These are phyloP conservation scores for Cladophialophora immunda DNA, from an alignment of 2,329 filamentous ascomycete genomes.

Conservation along the genomic window DNA sequence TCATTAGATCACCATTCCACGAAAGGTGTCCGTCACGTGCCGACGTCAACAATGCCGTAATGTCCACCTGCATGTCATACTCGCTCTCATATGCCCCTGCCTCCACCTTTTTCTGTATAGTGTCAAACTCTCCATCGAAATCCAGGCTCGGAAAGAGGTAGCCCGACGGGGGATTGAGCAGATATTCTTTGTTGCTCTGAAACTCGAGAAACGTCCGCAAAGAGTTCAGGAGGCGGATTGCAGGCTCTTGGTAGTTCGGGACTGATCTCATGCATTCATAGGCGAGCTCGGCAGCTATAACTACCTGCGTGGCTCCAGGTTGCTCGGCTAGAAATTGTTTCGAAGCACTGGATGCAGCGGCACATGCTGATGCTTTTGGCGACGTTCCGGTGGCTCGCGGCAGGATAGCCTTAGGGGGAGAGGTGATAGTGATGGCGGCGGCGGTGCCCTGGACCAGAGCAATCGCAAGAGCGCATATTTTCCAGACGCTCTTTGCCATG, in stretches of 20 bases:
- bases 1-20: constrained; percentile 33
- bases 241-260: constrained; percentile 32
- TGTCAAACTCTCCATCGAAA: constrained; percentile 50
- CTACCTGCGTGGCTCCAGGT: neutral
- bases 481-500: constrained; percentile 21
- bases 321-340: constrained; percentile 10
- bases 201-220: constrained; percentile 50
- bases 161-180: constrained; percentile 61
- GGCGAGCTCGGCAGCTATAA: constrained; percentile 33
- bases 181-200: constrained; percentile 59
- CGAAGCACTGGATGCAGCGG: constrained; percentile 27
- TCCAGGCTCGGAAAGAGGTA: constrained; percentile 62
- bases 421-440: constrained; percentile 12
- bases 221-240: constrained; percentile 31
- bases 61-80: constrained; percentile 63
- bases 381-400: constrained; percentile 27
- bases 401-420: constrained; percentile 19
- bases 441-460: constrained; percentile 4
- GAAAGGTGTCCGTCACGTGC: constrained; percentile 70
- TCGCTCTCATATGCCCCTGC: constrained; percentile 59
- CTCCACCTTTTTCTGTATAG: constrained; percentile 55
- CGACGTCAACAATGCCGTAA: constrained; percentile 62
- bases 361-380: constrained; percentile 9
- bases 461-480: constrained; percentile 14
- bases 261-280: constrained; percentile 37